A percentile compares a stretch with the other conserved stretches of the same genome.
Conservation (phyloP, 352 stramenopile species). For the Albugo candida region DNA sequence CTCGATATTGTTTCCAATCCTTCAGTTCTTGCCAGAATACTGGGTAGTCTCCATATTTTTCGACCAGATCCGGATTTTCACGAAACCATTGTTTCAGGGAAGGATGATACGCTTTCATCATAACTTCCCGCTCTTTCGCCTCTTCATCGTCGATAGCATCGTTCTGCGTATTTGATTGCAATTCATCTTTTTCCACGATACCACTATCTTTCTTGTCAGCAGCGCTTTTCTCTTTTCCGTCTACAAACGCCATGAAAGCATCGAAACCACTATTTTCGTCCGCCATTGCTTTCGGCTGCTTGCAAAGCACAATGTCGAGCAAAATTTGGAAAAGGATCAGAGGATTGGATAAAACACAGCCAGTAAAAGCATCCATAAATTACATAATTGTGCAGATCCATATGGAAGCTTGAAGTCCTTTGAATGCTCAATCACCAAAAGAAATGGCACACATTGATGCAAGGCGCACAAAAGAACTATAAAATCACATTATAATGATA, state of each 20-base stretch:
- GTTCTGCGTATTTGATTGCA: neutral
- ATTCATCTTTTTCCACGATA: neutral
- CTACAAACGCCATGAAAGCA: constrained; percentile 53
- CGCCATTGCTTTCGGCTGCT: constrained; percentile 16
- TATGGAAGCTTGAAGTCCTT: no score
- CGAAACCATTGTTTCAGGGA: constrained; percentile 80
- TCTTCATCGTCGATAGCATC: constrained; percentile 73
- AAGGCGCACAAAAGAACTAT: no score
- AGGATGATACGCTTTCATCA: constrained; percentile 77
- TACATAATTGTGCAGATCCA: no score
- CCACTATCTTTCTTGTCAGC: constrained; percentile 1
- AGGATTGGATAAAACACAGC: no score
- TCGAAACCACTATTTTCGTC: constrained; percentile 28
- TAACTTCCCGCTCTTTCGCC: constrained; percentile 67
- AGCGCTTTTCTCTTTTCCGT: constrained; percentile 3
- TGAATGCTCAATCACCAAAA: no score
- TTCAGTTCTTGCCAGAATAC: constrained; percentile 91
- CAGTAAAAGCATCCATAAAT: no score
- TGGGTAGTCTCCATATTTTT: constrained; percentile 82
- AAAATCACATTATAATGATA: no score
- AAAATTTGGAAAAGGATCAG: no score
- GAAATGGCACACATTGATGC: no score
- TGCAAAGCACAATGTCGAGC: no score
- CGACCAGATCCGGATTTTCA: constrained; percentile 29
- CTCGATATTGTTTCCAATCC: constrained; percentile 83